phyloP scores from a whole-genome alignment of 1,284 basidiomycete species.

The Bondarzewia mesenterica region DNA sequence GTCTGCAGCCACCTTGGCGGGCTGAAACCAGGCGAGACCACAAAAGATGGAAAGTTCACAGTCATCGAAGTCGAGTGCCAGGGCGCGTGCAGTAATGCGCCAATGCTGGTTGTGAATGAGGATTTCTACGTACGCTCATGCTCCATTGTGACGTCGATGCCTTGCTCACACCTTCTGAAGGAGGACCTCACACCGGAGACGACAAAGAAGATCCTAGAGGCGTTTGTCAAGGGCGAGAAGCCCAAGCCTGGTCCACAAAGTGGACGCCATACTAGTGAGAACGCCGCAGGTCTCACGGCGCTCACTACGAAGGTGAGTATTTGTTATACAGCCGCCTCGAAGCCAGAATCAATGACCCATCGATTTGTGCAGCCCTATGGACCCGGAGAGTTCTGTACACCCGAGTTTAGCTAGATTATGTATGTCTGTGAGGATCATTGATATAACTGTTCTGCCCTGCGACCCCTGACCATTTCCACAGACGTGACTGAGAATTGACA shows the following conservation, averaged over 20 bases:
- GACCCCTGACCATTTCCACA: too few species aligned
- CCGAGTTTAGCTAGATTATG: slow-evolving; percentile 71
- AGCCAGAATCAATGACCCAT: slow-evolving; percentile 11
- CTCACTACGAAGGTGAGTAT: slow-evolving; percentile 70
- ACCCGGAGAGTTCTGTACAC: slow-evolving; percentile 82
- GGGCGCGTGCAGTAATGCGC: slow-evolving; percentile 98
- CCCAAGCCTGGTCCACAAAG: slow-evolving; percentile 92
- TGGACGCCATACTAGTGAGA: slow-evolving; percentile 81
- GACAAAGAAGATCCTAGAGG: slow-evolving; percentile 83
- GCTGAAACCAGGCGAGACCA: slow-evolving; percentile 85
- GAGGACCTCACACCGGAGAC: slow-evolving; percentile 95
- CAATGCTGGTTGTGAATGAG: slow-evolving; percentile 95
- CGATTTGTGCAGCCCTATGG: slow-evolving; percentile 71
- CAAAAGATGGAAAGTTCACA: slow-evolving; percentile 94
- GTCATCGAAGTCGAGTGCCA: slow-evolving; percentile 98
- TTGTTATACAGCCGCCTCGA: neutral
- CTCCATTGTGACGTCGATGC: slow-evolving; percentile 1
- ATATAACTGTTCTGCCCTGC: too few species aligned
- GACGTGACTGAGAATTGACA: too few species aligned
- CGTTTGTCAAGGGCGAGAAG: slow-evolving; percentile 79
- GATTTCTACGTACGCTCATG: slow-evolving; percentile 80
- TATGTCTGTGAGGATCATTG: slow-evolving; percentile 9
- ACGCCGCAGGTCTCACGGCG: slow-evolving; percentile 82
- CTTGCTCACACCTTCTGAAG: slow-evolving; percentile 30
- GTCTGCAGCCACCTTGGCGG: slow-evolving; percentile 81